These are phyloP conservation scores for Aspergillus ibericus DNA, from an alignment of 2,329 filamentous ascomycete genomes.

Conservation along the genomic window DNA sequence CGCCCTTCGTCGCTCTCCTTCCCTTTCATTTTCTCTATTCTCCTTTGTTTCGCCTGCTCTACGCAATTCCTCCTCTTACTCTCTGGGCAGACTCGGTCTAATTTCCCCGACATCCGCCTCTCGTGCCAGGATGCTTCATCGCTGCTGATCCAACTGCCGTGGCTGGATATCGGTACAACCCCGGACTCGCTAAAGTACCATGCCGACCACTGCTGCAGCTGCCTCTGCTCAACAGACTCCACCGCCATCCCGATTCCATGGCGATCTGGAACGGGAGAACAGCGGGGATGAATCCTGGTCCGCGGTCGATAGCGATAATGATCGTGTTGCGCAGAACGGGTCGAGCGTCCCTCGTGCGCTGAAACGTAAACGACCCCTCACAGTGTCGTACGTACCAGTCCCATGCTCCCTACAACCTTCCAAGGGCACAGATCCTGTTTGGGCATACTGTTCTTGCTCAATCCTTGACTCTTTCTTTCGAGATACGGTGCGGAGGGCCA, in stretches of 20 bases:
- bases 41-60: not conserved
- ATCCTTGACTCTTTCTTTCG: not conserved
- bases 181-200: constrained; percentile 36
- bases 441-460: not conserved
- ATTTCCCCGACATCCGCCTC: constrained; percentile 1
- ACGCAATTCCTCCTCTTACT: not conserved
- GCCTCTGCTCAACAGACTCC: constrained; percentile 24
- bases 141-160: constrained; percentile 10
- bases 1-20: not conserved
- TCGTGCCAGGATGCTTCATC: constrained; percentile 10
- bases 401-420: not conserved
- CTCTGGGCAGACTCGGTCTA: not conserved
- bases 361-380: constrained; percentile 41
- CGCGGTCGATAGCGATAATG: constrained; percentile 36
- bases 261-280: constrained; percentile 30
- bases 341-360: constrained; percentile 27
- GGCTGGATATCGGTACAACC: constrained; percentile 21
- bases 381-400: constrained; percentile 38
- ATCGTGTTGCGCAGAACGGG: constrained; percentile 29
- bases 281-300: constrained; percentile 38
- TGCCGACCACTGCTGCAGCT: constrained; percentile 32
- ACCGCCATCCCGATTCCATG: constrained; percentile 21
- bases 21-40: not conserved
- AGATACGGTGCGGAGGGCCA: not conserved
- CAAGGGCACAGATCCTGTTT: not conserved